Evolutionary conservation across 306 rosid species (phyloP), one percentile per base, ranked within the genome.

Genomic region (Acacia melanoxylon): DNA sequence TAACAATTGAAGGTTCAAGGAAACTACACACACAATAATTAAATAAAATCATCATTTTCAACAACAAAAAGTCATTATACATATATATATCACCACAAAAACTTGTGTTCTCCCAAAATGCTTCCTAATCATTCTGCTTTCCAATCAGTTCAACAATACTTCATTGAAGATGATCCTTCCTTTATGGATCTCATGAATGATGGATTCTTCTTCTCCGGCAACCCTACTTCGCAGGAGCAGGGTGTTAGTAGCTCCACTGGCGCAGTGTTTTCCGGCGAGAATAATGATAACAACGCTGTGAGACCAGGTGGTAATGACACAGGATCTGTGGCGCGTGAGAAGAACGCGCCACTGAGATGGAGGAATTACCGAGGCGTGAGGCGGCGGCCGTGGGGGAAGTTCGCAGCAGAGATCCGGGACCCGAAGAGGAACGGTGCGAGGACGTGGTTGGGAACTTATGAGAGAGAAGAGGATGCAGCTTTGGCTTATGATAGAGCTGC

Each of bases 401-500:
- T 74, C 27, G 89, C 89, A 6, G 91, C 88, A 10, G 91, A 88
- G 72, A 77, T 62, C 7, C 79, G 87, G 66, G 86, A 87, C 35
- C 87, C 87, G 0, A 81, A 87, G 74, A 87, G 78, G 72, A 92
- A 87, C 2, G 94, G 94, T 0, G 72, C 82, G 10, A 86, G 97
- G 22, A 80, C 86, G 73, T 90, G 97, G 97, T 87, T 92, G 0
- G 97, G 94, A 15, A 92, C 97, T 11, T 92, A 90, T 42, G 82
- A 75, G 41, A 90, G 77, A 0, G 86, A 89, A 0, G 87, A 87
- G 82, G 86, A 89, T 6, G 97, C 97, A 0, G 92, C 88, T 40
- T 54, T 89, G 75, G 97, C 97, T 73, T 92, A 89, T 13, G 97
- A 92, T 46, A 86, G 78, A 77, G 97, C 92, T 1, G 97, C 97